Evolutionary conservation across 225 moss, liverwort and hornwort species (phyloP).

Genomic region (Physcomitrellopsis africana): DNA sequence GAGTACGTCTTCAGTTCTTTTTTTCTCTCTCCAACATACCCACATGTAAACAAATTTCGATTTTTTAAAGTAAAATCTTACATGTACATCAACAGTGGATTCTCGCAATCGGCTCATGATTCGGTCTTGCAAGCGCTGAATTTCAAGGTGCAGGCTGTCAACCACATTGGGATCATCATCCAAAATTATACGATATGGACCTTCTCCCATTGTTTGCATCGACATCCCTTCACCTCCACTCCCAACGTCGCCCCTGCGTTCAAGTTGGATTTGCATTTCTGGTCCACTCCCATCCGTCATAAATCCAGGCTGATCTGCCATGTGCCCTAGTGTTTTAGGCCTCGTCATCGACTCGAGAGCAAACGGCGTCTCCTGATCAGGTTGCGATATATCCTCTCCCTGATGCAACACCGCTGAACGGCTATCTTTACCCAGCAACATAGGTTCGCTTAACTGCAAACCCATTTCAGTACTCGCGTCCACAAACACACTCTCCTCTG

Average conservation of each 20-base stretch:
- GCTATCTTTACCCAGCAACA: constrained; percentile 53
- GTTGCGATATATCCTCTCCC: constrained; percentile 60
- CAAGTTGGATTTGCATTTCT: constrained; percentile 4
- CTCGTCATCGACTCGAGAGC: constrained; percentile 88
- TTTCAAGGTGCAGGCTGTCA: constrained; percentile 87
- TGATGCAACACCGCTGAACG: constrained; percentile 51
- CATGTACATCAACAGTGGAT: constrained; percentile 42
- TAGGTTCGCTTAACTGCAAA: constrained; percentile 18
- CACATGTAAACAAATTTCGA: too few species aligned
- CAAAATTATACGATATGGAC: constrained; percentile 70
- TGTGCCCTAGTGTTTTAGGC: constrained; percentile 59
- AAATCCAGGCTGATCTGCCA: constrained; percentile 46
- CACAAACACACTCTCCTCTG: constrained; percentile 20
- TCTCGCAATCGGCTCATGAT: constrained; percentile 93
- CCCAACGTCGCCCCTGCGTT: not conserved
- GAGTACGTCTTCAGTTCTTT: too few species aligned
- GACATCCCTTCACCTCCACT: constrained; percentile 37
- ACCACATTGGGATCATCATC: constrained; percentile 87
- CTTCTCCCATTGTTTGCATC: constrained; percentile 64
- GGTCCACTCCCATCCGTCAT: constrained; percentile 36
- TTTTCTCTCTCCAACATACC: too few species aligned
- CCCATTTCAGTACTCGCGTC: constrained; percentile 34
- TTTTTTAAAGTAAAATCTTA: constrained; percentile 21
- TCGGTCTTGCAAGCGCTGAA: constrained; percentile 87
- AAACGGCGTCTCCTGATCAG: constrained; percentile 95